Evolutionary conservation across 1,139 yeast species (phyloP).

Genomic region (Hanseniaspora sp.): DNA sequence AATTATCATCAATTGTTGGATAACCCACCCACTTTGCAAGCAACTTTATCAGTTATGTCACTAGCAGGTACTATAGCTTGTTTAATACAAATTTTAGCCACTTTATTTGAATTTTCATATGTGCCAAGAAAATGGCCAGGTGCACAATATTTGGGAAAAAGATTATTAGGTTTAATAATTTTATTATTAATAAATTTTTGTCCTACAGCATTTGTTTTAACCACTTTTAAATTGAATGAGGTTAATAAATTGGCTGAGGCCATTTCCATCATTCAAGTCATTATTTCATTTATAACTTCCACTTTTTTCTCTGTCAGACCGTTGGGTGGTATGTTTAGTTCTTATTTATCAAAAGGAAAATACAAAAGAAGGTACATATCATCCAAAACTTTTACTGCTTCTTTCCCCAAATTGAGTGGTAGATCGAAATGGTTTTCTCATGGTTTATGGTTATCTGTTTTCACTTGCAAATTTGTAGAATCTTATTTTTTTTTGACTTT

Average conservation of each 20-base stretch:
- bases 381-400: slow-evolving; percentile 42
- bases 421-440: slow-evolving; percentile 48
- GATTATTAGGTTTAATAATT: slow-evolving; percentile 37
- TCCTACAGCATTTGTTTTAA: slow-evolving; percentile 55
- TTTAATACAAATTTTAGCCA: slow-evolving; percentile 50
- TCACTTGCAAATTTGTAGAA: slow-evolving; percentile 62
- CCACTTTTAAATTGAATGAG: slow-evolving; percentile 41
- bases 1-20: slow-evolving; percentile 47
- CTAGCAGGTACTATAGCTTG: slow-evolving; percentile 67
- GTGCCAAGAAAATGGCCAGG: slow-evolving; percentile 68
- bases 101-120: slow-evolving; percentile 50
- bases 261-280: slow-evolving; percentile 48
- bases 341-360: slow-evolving; percentile 31
- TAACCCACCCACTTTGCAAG: slow-evolving; percentile 56
- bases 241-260: slow-evolving; percentile 41
- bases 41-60: slow-evolving; percentile 51
- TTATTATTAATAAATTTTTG: slow-evolving; percentile 41
- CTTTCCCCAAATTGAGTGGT: slow-evolving; percentile 44
- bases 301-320: slow-evolving; percentile 53
- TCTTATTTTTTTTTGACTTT: slow-evolving; percentile 72
- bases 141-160: slow-evolving; percentile 38
- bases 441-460: slow-evolving; percentile 57
- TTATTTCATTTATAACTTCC: slow-evolving; percentile 49
- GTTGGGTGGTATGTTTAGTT: slow-evolving; percentile 42
- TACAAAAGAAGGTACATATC: slow-evolving; percentile 31